phyloP scores from a whole-genome alignment of 768 basidiomycete genomes.

The Lactarius trivialis region DNA sequence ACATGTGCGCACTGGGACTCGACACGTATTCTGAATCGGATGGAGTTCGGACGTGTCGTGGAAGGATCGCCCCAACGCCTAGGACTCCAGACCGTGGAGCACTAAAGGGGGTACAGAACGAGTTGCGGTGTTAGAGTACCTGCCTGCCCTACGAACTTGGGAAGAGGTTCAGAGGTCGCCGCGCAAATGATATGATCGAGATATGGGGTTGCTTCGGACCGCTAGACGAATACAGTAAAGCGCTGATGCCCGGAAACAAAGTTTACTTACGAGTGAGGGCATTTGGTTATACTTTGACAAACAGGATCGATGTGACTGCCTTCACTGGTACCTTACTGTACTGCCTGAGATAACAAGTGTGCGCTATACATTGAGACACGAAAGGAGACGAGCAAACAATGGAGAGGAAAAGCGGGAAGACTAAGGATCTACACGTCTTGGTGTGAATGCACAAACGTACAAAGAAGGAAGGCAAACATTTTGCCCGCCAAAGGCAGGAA shows the following conservation, averaged over 20 bases:
- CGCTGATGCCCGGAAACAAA: slow-evolving; percentile 18
- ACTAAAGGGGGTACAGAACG: slow-evolving; percentile 5
- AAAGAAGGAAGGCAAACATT: slow-evolving; percentile 1
- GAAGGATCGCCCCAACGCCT: slow-evolving; percentile 2
- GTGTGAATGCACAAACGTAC: neutral
- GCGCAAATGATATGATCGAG: slow-evolving; percentile 19
- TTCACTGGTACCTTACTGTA: neutral
- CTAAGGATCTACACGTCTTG: slow-evolving; percentile 2
- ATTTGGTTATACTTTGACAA: slow-evolving; percentile 4
- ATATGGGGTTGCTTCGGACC: slow-evolving; percentile 19
- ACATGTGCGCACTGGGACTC: neutral
- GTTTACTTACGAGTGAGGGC: slow-evolving; percentile 9
- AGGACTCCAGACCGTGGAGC: slow-evolving; percentile 1
- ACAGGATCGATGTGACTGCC: neutral
- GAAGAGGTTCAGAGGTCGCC: slow-evolving; percentile 15
- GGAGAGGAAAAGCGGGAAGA: neutral
- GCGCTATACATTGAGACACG: neutral
- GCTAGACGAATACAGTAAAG: slow-evolving; percentile 19
- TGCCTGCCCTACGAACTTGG: slow-evolving; percentile 7
- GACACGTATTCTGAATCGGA: slow-evolving; percentile 8
- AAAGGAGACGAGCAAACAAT: neutral
- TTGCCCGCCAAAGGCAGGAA: neutral
- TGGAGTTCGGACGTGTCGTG: neutral
- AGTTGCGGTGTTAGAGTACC: neutral
- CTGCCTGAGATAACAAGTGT: no score